These are phyloP conservation scores for Acanthamoeba triangularis DNA, from an alignment of 208 protist genomes.

Conservation along the genomic window DNA sequence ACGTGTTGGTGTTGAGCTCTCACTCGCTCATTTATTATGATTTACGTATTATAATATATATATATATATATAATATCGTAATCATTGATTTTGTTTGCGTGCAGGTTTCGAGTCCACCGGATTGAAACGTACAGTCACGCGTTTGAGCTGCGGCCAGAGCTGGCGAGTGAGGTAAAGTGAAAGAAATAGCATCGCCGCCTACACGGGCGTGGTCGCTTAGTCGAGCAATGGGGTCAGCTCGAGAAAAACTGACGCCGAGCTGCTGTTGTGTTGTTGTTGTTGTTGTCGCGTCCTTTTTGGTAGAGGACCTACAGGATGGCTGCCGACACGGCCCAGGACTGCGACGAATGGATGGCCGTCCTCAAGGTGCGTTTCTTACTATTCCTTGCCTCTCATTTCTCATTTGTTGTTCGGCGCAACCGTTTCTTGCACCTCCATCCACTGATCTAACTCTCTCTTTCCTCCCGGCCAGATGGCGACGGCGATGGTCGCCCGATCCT, in stretches of 20 bases:
- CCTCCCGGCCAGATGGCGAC: neutral
- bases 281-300: too few relatives aligned
- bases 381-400: neutral
- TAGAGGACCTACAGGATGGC: neutral
- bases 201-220: neutral
- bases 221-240: neutral
- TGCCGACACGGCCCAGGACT: neutral
- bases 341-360: neutral
- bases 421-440: neutral
- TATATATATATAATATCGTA: too few relatives aligned
- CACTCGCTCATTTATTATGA: neutral
- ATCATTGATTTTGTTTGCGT: neutral
- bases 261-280: neutral
- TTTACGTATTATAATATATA: neutral
- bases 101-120: neutral
- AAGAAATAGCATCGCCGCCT: too few relatives aligned
- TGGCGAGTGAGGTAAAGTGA: neutral
- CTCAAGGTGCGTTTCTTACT: neutral
- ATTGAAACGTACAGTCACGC: neutral
- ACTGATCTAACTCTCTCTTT: neutral
- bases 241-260: neutral
- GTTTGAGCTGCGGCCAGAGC: slow-evolving; percentile 15
- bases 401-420: neutral
- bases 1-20: too few relatives aligned
- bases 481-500: neutral